A percentile compares a stretch with the other conserved stretches of the same genome.
Evolutionary conservation across 805 yeast species (phyloP).

Genomic region (Komagataella pseudopastoris): DNA sequence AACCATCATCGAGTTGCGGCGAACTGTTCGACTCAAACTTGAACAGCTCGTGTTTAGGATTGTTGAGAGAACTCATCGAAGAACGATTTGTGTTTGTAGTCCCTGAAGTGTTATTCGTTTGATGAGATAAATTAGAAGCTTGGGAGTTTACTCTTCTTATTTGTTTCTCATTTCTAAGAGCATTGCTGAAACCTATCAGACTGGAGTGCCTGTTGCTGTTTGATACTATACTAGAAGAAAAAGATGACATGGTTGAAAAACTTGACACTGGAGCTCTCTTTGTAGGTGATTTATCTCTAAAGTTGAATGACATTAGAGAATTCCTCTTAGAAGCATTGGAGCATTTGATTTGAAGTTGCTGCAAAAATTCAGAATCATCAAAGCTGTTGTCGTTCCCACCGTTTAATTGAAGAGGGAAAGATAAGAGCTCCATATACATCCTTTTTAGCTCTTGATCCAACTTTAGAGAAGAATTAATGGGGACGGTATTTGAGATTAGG

Average conservation of each 20-base stretch:
- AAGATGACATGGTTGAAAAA: not conserved
- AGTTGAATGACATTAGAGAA: not conserved
- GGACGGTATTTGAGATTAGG: conserved; percentile 17
- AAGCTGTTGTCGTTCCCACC: conserved; percentile 1
- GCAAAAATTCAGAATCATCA: not conserved
- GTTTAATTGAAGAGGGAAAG: conserved; percentile 15
- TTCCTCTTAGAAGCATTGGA: not conserved
- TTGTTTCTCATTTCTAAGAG: conserved; percentile 11
- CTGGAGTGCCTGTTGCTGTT: not conserved
- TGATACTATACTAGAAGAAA: not conserved
- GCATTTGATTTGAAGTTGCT: not conserved
- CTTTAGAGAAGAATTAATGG: conserved; percentile 9
- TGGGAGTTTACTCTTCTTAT: conserved; percentile 9
- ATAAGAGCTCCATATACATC: conserved; percentile 28
- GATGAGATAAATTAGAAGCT: conserved; percentile 6
- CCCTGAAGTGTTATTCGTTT: not conserved
- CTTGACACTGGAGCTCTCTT: not conserved
- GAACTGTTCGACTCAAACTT: not conserved
- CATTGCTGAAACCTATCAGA: conserved; percentile 12
- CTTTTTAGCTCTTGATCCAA: conserved; percentile 24
- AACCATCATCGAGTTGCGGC: not conserved
- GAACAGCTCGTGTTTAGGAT: not conserved
- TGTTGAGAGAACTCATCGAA: not conserved
- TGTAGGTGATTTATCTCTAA: not conserved
- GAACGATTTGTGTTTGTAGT: not conserved